phyloP scores from a whole-genome alignment of 768 basidiomycete species.

The Hemileccinum rubropunctum region DNA sequence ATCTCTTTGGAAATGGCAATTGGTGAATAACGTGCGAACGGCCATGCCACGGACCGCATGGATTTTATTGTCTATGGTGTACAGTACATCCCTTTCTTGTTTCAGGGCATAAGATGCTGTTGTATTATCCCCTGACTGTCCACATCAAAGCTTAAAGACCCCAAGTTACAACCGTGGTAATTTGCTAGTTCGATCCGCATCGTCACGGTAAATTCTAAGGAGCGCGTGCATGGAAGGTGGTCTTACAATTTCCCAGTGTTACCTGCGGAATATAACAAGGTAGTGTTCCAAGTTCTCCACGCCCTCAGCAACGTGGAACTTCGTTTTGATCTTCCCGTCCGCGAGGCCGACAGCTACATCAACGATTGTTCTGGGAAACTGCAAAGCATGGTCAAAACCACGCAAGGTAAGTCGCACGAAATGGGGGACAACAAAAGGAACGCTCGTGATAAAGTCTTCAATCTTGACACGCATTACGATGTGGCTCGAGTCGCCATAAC shows the following conservation, averaged over 20 bases:
- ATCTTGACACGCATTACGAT: conserved; percentile 78
- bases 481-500: conserved; percentile 62
- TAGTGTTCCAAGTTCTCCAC: conserved; percentile 72
- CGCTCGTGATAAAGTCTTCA: conserved; percentile 81
- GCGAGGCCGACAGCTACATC: conserved; percentile 59
- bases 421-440: background rate
- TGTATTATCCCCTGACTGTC: background rate
- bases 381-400: conserved; percentile 70
- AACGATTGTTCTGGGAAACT: conserved; percentile 55
- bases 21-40: background rate
- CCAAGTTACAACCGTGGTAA: conserved; percentile 6
- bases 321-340: conserved; percentile 70
- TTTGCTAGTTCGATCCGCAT: conserved; percentile 32
- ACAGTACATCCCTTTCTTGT: conserved; percentile 15
- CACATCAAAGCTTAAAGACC: background rate
- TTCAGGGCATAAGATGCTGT: background rate
- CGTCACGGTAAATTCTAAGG: background rate
- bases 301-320: conserved; percentile 77
- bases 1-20: conserved; percentile 6
- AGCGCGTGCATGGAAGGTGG: background rate
- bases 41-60: background rate
- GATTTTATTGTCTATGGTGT: conserved; percentile 5
- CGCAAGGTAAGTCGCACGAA: conserved; percentile 4
- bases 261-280: conserved; percentile 68
- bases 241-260: conserved; percentile 74